phyloP scores from a whole-genome alignment of 306 rosid species.

The Vicia villosa region DNA sequence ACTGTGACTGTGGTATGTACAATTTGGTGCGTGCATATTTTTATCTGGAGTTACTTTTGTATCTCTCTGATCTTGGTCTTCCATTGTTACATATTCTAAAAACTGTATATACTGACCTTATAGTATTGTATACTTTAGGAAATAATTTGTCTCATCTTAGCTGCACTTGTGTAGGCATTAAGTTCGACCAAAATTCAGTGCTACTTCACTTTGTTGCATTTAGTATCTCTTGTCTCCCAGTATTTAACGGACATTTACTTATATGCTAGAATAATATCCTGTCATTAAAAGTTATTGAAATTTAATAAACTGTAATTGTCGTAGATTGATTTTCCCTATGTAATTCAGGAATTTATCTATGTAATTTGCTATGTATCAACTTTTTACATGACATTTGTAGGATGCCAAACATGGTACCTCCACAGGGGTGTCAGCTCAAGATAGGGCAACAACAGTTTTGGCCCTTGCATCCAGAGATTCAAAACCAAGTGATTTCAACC shows the following conservation, averaged over 20 bases:
- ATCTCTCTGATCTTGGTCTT: constrained; percentile 43
- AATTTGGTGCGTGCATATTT: constrained; percentile 24
- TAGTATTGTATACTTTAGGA: constrained; percentile 5
- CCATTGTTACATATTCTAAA: constrained; percentile 30
- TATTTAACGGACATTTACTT: background rate
- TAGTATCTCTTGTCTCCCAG: background rate
- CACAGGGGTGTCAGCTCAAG: constrained; percentile 94
- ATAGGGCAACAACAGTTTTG: constrained; percentile 88
- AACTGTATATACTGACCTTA: background rate
- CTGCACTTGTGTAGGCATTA: constrained; percentile 25
- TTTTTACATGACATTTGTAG: constrained; percentile 43
- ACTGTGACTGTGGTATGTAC: constrained; percentile 85
- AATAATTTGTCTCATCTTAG: constrained; percentile 16
- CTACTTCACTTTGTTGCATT: constrained; percentile 1
- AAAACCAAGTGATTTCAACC: constrained; percentile 81
- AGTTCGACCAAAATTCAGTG: constrained; percentile 24
- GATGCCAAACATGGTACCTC: constrained; percentile 84
- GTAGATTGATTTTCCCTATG: constrained; percentile 6
- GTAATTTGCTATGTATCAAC: constrained; percentile 9
- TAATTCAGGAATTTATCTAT: constrained; percentile 11
- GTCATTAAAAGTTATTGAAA: background rate
- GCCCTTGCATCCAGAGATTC: constrained; percentile 90
- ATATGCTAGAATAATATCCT: background rate
- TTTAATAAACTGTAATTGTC: constrained; percentile 15
- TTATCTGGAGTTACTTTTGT: constrained; percentile 32